Base-by-base conservation (phyloP, 768 basidiomycete species). In the Phanerochaete carnosa region DNA sequence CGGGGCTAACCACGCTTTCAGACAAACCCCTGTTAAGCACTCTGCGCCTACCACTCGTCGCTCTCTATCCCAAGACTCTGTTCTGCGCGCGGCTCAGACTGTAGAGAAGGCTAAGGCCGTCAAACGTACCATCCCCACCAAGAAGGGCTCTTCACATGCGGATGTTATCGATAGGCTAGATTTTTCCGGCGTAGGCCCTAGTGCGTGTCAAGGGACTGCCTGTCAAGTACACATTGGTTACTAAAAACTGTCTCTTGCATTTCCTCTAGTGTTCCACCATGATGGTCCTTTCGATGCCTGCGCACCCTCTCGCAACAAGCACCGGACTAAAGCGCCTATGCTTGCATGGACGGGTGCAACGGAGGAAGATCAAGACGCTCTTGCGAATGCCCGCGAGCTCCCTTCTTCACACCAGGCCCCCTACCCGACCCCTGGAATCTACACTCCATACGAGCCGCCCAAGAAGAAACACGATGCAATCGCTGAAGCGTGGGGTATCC, bases 281-380 rank as follows among this genome's bases (percentile, higher is more conserved):
- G 93, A 94, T 68, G 92, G 92, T 30, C 93, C 92, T 13, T 95
- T 94, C 71, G 92, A 95, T 70, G 93, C 92, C 29, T 94, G 92
- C 70, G 92, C 92, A 2, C 92, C 92, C 0, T 94, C 92, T 50
- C 89, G 93, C 68, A 95, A 95, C 76, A 84, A 85, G 49, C 85
- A 90, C 66, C 86, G 82, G 65, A 84, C 80, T 69, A 87, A 85
- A 69, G 92, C 93, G 11, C 92, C 92, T 50, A 88, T 95, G 85
- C 79, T 86, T 64, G 90, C 92, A 28, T 95, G 90, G 91, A 79
- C 69, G 6, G 65, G 65, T 11, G 67, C 70, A 7, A 67, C 69
- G n/a, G 80, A 81, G 37, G 73, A 77, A 5, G 70, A 78, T 55
- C 75, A 78, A 63, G 71, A 74, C 43, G 76, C 67, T 71, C 78